phyloP scores from a whole-genome alignment of 208 protist genomes.

The Acanthamoeba rhysodes region DNA sequence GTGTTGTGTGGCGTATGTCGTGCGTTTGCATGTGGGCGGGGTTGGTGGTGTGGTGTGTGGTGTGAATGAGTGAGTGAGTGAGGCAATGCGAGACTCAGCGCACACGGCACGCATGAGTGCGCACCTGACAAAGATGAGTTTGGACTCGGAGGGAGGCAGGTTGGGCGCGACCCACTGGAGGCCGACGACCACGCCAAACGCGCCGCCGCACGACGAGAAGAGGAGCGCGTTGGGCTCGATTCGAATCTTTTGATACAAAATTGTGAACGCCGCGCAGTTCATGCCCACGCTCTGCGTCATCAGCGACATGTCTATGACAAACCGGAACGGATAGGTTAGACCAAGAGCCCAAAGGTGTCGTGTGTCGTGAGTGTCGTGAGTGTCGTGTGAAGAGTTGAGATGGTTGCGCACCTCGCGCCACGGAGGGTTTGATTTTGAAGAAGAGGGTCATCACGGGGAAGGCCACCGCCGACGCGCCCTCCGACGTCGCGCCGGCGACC shows the following conservation, averaged over 20 bases:
- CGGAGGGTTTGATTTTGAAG: slow-evolving; percentile 33
- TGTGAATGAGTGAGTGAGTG: too few species aligned
- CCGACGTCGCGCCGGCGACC: slow-evolving; percentile 75
- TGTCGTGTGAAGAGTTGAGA: background rate
- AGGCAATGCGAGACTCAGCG: background rate
- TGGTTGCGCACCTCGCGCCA: slow-evolving; percentile 34
- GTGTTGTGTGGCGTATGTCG: too few species aligned
- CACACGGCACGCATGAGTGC: background rate
- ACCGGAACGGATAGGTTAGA: background rate
- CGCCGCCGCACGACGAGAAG: slow-evolving; percentile 57
- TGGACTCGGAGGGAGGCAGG: slow-evolving; percentile 40
- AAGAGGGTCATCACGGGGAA: slow-evolving; percentile 80
- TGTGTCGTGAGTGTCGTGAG: too few species aligned
- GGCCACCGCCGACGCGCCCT: slow-evolving; percentile 67
- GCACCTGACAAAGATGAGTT: slow-evolving; percentile 58
- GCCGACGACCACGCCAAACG: slow-evolving; percentile 48
- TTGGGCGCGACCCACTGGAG: slow-evolving; percentile 56
- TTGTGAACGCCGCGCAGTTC: slow-evolving; percentile 76
- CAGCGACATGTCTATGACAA: slow-evolving; percentile 75
- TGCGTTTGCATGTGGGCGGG: too few species aligned
- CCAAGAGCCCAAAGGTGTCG: too few species aligned
- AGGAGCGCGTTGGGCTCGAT: slow-evolving; percentile 63
- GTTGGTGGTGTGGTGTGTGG: too few species aligned
- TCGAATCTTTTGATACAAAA: slow-evolving; percentile 73
- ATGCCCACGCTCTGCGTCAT: slow-evolving; percentile 80